phyloP scores from a whole-genome alignment of 805 yeast genomes.

The Candida sithepensis region DNA sequence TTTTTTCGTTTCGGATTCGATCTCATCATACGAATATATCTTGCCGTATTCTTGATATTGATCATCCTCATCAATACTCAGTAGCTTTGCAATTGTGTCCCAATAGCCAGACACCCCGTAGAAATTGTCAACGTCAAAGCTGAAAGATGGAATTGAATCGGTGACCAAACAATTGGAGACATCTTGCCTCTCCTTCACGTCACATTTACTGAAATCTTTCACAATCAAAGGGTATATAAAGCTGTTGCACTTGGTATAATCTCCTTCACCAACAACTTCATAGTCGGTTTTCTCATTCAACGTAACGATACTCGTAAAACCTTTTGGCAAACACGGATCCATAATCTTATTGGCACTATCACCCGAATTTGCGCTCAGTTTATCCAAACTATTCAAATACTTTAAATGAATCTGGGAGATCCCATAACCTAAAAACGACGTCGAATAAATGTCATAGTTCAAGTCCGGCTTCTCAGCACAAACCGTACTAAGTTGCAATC shows the following conservation, averaged over 20 bases:
- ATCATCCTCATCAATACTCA: conserved; percentile 30
- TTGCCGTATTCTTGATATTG: conserved; percentile 24
- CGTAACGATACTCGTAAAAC: conserved; percentile 25
- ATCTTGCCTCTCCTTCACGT: conserved; percentile 17
- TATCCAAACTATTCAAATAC: conserved; percentile 37
- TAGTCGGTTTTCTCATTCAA: conserved; percentile 12
- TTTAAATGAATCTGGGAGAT: conserved; percentile 50
- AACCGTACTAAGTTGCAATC: conserved; percentile 38
- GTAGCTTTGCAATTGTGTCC: conserved; percentile 52
- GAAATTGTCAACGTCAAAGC: conserved; percentile 52
- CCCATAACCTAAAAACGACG: conserved; percentile 60
- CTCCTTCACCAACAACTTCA: conserved; percentile 47
- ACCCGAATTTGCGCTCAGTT: conserved; percentile 2
- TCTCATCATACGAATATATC: conserved; percentile 43
- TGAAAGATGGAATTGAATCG: conserved; percentile 53
- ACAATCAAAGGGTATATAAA: conserved; percentile 44
- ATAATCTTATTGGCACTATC: conserved; percentile 9
- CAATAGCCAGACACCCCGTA: conserved; percentile 68
- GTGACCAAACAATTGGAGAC: conserved; percentile 47
- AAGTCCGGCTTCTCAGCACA: conserved; percentile 24
- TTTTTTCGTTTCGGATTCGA: conserved; percentile 41
- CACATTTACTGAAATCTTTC: conserved; percentile 20
- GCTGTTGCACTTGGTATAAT: conserved; percentile 45
- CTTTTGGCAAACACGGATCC: conserved; percentile 60
- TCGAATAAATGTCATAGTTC: conserved; percentile 45